Evolutionary conservation across 768 basidiomycete genomes (phyloP).

Genomic region (Tulasnella sp.): DNA sequence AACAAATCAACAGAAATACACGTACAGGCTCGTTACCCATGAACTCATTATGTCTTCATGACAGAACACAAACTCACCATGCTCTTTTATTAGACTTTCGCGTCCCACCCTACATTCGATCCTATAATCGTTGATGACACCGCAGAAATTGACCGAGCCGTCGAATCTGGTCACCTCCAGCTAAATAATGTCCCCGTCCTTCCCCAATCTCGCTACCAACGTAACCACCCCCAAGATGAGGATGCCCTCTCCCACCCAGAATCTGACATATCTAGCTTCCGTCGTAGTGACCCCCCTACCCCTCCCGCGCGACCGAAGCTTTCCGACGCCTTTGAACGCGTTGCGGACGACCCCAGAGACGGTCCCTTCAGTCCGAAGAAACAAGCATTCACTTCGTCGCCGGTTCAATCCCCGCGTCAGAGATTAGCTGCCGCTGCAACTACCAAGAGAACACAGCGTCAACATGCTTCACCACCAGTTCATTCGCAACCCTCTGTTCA

Average conservation of each 20-base stretch:
- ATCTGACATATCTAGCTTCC: slow-evolving; percentile 35
- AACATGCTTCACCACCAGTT: not conserved
- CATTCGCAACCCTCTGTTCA: not conserved
- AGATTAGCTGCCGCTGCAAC: not conserved
- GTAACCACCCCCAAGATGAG: slow-evolving; percentile 12
- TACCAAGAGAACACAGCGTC: not conserved
- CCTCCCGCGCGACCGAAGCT: slow-evolving; percentile 48
- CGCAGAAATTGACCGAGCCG: slow-evolving; percentile 47
- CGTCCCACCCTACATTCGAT: slow-evolving; percentile 31
- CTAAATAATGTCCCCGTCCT: slow-evolving; percentile 22
- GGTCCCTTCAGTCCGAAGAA: slow-evolving; percentile 3
- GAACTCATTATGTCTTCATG: not conserved
- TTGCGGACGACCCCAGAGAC: slow-evolving; percentile 37
- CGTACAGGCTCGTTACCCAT: not conserved
- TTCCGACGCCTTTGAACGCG: slow-evolving; percentile 56
- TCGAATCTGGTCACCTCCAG: slow-evolving; percentile 43
- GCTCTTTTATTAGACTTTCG: slow-evolving; percentile 22
- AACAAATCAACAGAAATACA: slow-evolving; percentile 13
- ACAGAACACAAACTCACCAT: not conserved
- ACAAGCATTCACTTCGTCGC: slow-evolving; percentile 2
- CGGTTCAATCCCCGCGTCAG: slow-evolving; percentile 6
- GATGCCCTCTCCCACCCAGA: slow-evolving; percentile 22
- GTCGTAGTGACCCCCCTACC: slow-evolving; percentile 28
- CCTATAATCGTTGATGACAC: slow-evolving; percentile 52
- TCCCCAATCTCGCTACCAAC: slow-evolving; percentile 8